Conservation (phyloP, 805 yeast species). For the Saccharomycopsis synnaedendra region DNA sequence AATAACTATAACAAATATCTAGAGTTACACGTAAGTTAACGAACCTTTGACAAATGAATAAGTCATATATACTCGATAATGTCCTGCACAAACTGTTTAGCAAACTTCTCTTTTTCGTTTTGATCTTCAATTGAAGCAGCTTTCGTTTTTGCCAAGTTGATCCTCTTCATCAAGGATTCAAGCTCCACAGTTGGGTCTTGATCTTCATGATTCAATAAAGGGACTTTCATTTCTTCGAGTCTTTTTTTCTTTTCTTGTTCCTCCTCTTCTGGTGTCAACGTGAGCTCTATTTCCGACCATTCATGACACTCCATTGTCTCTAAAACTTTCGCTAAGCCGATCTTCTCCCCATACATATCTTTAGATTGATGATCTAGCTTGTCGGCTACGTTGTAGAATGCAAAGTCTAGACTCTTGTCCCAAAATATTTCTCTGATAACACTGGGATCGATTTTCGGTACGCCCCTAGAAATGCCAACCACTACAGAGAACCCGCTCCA, state of each 20-base stretch:
- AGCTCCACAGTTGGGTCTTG: slow-evolving; percentile 2
- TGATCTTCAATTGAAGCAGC: slow-evolving; percentile 6
- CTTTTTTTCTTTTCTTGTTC: too few relatives aligned
- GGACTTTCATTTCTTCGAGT: slow-evolving; percentile 11
- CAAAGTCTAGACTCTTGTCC: slow-evolving; percentile 13
- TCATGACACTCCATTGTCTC: slow-evolving; percentile 15
- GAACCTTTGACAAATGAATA: background rate
- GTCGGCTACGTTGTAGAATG: background rate
- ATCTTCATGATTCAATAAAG: slow-evolving; percentile 19
- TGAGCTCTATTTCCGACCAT: slow-evolving; percentile 12
- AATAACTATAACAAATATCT: background rate
- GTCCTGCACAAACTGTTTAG: slow-evolving; percentile 12
- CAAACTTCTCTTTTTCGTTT: slow-evolving; percentile 9
- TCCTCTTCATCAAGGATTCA: slow-evolving; percentile 5
- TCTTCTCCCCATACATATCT: slow-evolving; percentile 14
- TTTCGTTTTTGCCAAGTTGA: slow-evolving; percentile 12
- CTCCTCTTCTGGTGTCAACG: background rate
- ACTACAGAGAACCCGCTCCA: slow-evolving; percentile 13
- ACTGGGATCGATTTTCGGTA: background rate
- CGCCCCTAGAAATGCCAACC: background rate
- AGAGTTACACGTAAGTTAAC: background rate
- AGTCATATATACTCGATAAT: slow-evolving; percentile 8
- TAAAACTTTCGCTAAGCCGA: slow-evolving; percentile 9
- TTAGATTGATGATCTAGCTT: background rate
- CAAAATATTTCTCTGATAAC: slow-evolving; percentile 10